phyloP scores from a whole-genome alignment of 139 green algal genomes.

The Chlorella sp. region DNA sequence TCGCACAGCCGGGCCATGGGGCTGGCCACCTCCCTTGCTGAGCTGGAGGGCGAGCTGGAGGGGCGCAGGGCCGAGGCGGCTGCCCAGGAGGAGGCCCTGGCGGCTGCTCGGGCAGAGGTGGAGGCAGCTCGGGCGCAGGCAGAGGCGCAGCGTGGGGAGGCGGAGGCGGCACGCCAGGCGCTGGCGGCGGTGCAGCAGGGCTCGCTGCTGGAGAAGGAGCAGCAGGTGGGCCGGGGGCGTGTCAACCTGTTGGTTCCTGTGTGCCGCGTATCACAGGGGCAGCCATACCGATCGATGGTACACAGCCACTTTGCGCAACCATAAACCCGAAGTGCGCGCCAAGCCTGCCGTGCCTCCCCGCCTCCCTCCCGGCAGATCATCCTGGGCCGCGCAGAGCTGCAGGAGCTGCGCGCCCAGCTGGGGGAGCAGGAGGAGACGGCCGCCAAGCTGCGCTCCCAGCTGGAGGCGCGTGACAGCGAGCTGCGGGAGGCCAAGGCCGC shows the following conservation, averaged over 20 bases:
- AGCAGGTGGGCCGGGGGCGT: constrained; percentile 1
- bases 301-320: too few species aligned
- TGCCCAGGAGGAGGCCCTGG: neutral
- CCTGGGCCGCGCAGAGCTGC: constrained; percentile 29
- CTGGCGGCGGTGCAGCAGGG: constrained; percentile 34
- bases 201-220: constrained; percentile 38
- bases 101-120: neutral
- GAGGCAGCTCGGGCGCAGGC: neutral
- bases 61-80: neutral
- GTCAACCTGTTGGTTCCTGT: neutral
- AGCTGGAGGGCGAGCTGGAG: constrained; percentile 5
- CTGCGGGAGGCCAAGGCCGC: constrained; percentile 33
- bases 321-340: too few species aligned
- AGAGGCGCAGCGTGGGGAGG: neutral
- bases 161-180: neutral
- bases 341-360: neutral
- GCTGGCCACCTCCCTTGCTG: neutral
- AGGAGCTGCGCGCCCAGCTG: constrained; percentile 24
- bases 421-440: constrained; percentile 9
- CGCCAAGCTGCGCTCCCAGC: constrained; percentile 13
- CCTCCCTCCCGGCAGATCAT: neutral
- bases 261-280: neutral
- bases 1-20: neutral
- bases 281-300: too few species aligned
- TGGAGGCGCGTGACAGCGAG: constrained; percentile 20